phyloP scores from a whole-genome alignment of 352 stramenopile genomes.

The Phytopythium cucurbitacearum region DNA sequence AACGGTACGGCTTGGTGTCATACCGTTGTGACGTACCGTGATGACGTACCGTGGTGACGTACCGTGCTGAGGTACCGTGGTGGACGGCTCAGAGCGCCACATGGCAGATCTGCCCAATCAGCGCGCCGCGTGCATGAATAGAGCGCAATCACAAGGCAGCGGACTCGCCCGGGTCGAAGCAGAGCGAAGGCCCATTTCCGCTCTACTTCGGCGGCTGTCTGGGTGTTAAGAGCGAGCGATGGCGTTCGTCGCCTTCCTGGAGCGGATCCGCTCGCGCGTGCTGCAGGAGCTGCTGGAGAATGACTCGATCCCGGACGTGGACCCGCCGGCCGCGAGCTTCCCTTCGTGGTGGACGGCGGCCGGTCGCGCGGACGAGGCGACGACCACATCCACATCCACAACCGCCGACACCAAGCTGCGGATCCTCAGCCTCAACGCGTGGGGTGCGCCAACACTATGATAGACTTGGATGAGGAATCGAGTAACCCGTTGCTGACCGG shows the following conservation, averaged over 20 bases:
- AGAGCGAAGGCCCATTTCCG: no score
- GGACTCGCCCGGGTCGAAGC: no score
- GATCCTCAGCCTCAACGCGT: conserved; percentile 73
- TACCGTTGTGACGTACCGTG: no score
- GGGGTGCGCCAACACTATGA: conserved; percentile 32
- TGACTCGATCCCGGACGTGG: conserved; percentile 42
- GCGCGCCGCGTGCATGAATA: no score
- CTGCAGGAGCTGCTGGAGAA: conserved; percentile 53
- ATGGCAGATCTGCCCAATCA: no score
- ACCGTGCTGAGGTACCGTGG: no score
- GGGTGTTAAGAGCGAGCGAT: conserved; percentile 9
- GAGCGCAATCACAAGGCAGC: no score
- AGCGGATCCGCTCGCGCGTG: conserved; percentile 48
- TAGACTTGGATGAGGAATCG: neutral
- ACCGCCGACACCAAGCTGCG: conserved; percentile 32
- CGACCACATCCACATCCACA: neutral
- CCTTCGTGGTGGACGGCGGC: conserved; percentile 19
- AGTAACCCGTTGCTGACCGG: neutral
- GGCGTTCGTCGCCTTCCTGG: conserved; percentile 25
- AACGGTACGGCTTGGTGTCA: no score
- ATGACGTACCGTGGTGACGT: no score
- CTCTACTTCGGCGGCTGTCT: no score
- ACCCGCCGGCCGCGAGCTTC: conserved; percentile 29
- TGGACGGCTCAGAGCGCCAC: no score
- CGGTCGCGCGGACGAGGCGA: conserved; percentile 2